Evolutionary conservation across 73 alveolate species (phyloP).

Genomic region (Stentor coeruleus): DNA sequence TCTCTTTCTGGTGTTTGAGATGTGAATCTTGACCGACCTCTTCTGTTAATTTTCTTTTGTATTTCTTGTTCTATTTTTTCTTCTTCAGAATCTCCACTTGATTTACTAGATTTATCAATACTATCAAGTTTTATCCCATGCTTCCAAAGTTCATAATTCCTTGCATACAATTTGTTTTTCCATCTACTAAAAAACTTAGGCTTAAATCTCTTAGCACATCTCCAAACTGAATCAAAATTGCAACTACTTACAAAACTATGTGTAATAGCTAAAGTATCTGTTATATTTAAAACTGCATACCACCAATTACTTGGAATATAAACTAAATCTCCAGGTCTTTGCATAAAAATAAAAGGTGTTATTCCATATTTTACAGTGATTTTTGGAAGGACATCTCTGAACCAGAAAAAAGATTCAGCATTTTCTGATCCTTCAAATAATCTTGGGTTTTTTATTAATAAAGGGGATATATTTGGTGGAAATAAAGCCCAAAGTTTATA

Average conservation of each 20-base stretch:
- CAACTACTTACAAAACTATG: conserved; percentile 51
- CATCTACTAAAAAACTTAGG: conserved; percentile 51
- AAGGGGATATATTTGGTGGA: neutral
- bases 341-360: conserved; percentile 24
- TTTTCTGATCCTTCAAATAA: too few species aligned
- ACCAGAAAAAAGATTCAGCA: neutral
- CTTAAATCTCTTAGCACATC: conserved; percentile 39
- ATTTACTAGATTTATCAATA: too few species aligned
- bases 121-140: neutral
- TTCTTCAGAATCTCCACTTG: too few species aligned
- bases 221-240: conserved; percentile 66
- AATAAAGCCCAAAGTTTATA: conserved; percentile 1
- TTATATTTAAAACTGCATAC: conserved; percentile 64
- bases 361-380: neutral
- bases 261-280: conserved; percentile 61
- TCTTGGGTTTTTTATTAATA: neutral
- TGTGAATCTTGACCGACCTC: too few species aligned
- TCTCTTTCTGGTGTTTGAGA: too few species aligned
- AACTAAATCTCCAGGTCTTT: conserved; percentile 61
- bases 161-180: conserved; percentile 38
- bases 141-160: neutral
- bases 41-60: too few species aligned
- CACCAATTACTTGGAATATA: conserved; percentile 70
- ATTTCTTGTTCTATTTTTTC: too few species aligned
- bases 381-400: neutral